phyloP scores from a whole-genome alignment of 306 rosid genomes.

The Trichosanthes truncata region DNA sequence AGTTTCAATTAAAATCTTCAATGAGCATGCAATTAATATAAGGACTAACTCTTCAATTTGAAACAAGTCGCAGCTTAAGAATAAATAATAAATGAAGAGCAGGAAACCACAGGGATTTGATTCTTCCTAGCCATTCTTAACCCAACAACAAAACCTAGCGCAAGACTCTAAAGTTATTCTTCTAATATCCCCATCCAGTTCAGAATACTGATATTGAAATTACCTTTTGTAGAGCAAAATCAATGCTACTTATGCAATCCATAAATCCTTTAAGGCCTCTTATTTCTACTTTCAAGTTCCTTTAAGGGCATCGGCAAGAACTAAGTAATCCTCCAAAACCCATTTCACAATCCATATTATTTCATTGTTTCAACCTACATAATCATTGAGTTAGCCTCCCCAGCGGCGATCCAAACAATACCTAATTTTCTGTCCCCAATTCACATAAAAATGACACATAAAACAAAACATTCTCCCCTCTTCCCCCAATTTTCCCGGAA shows the following conservation, averaged over 20 bases:
- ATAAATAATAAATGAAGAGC: neutral
- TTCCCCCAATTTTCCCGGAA: neutral
- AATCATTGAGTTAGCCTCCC: neutral
- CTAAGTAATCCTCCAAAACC: neutral
- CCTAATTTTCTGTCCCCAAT: neutral
- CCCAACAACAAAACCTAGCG: neutral
- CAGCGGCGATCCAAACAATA: neutral
- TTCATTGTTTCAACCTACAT: neutral
- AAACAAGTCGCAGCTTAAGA: neutral
- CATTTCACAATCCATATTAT: neutral
- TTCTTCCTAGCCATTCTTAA: neutral
- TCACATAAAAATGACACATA: neutral
- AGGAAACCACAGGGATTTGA: neutral
- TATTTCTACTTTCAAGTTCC: neutral
- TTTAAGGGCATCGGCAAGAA: neutral
- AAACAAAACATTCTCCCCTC: neutral
- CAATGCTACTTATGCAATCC: neutral
- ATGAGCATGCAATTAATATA: neutral
- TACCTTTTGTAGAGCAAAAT: neutral
- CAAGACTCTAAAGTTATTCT: neutral
- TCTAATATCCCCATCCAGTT: neutral
- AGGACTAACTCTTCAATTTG: neutral
- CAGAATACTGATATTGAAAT: neutral
- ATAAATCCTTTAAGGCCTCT: neutral
- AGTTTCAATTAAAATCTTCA: neutral